A percentile compares a stretch with the other conserved stretches of the same genome.
Evolutionary conservation across 495 filamentous ascomycete genomes (phyloP).

Genomic region (Penicillium canescens): DNA sequence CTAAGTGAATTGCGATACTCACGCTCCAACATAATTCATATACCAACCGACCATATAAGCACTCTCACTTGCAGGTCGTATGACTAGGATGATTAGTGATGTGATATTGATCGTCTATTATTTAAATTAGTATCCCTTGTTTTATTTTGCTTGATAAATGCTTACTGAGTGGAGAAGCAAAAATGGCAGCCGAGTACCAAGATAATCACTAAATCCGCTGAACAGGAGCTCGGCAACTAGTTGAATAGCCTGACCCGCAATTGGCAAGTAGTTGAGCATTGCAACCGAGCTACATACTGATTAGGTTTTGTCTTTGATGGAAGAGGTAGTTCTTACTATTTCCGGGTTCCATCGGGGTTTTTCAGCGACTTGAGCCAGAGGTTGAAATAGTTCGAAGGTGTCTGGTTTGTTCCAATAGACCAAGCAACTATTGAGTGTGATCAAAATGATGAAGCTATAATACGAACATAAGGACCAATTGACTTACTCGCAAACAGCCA

Average conservation of each 20-base stretch:
- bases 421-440: slow-evolving; percentile 9
- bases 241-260: slow-evolving; percentile 15
- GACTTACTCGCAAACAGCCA: slow-evolving; percentile 13
- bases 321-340: slow-evolving; percentile 8
- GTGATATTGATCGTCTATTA: slow-evolving; percentile 10
- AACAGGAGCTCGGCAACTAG: slow-evolving; percentile 17
- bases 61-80: slow-evolving; percentile 6
- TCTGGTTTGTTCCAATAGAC: slow-evolving; percentile 8
- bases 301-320: too few relatives aligned
- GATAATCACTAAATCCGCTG: slow-evolving; percentile 15
- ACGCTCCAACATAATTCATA: slow-evolving; percentile 17
- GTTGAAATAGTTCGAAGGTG: slow-evolving; percentile 18
- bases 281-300: slow-evolving; percentile 7
- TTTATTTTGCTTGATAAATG: neutral
- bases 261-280: slow-evolving; percentile 18
- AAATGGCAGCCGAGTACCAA: slow-evolving; percentile 13
- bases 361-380: slow-evolving; percentile 18
- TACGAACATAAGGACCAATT: neutral
- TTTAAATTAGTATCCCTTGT: neutral
- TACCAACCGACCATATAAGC: slow-evolving; percentile 17
- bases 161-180: slow-evolving; percentile 13
- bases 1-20: neutral
- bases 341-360: slow-evolving; percentile 11
- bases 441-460: neutral
- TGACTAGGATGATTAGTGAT: slow-evolving; percentile 12